A percentile compares a stretch with the other conserved stretches of the same genome.
phyloP scores from a whole-genome alignment of 352 stramenopile genomes.

The Achlya hypogyna region DNA sequence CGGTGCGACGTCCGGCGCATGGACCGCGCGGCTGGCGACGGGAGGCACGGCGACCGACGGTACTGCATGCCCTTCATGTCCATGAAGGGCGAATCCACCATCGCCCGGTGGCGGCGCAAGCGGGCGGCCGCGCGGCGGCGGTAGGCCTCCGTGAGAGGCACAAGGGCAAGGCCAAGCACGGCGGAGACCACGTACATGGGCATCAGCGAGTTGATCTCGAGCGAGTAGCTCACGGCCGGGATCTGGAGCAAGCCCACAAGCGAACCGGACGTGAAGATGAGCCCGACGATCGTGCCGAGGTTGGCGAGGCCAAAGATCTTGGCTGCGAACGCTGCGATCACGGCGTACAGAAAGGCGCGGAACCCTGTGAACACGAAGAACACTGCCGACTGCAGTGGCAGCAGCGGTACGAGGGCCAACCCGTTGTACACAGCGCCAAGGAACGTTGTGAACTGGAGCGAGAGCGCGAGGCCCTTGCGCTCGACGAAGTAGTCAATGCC shows the following conservation, averaged over 20 bases:
- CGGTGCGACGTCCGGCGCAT: neutral
- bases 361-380: conserved; percentile 80
- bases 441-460: conserved; percentile 64
- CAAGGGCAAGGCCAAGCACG: neutral
- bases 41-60: conserved; percentile 13
- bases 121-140: neutral
- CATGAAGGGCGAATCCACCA: neutral
- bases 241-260: conserved; percentile 71
- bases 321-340: conserved; percentile 77
- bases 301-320: conserved; percentile 83
- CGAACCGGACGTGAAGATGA: conserved; percentile 73
- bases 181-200: conserved; percentile 3
- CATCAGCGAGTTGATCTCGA: neutral
- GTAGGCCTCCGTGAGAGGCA: conserved; percentile 13
- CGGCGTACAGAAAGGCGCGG: conserved; percentile 78
- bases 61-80: conserved; percentile 19
- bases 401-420: conserved; percentile 51
- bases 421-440: conserved; percentile 66
- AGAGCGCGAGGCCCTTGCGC: conserved; percentile 45
- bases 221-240: conserved; percentile 36
- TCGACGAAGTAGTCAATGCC: conserved; percentile 80
- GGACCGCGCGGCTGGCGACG: conserved; percentile 9
- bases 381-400: conserved; percentile 53
- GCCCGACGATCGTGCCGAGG: conserved; percentile 70
- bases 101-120: neutral